Evolutionary conservation across 2,329 filamentous ascomycete genomes (phyloP).

Genomic region (Xylogone sp.): DNA sequence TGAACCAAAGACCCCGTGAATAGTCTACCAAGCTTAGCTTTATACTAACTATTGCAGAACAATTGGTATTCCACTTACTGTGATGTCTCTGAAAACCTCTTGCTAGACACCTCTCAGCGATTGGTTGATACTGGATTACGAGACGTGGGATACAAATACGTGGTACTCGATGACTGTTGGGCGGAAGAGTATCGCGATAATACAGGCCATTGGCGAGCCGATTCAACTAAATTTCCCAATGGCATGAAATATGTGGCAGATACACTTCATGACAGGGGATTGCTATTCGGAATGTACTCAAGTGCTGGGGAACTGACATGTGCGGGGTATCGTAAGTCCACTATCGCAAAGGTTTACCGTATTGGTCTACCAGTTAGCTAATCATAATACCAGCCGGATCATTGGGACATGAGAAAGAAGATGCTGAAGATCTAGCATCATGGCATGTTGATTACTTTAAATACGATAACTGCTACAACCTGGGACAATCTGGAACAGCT

Average conservation of each 20-base stretch:
- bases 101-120: constrained; percentile 41
- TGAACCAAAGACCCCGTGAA: not conserved
- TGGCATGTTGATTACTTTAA: constrained; percentile 52
- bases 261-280: constrained; percentile 38
- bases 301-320: constrained; percentile 35
- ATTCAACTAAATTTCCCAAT: constrained; percentile 40
- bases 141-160: constrained; percentile 51
- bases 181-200: constrained; percentile 31
- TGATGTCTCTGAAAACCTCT: constrained; percentile 42
- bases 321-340: constrained; percentile 22
- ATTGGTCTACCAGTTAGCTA: not conserved
- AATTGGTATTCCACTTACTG: constrained; percentile 48
- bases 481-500: constrained; percentile 38
- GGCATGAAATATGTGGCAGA: constrained; percentile 40
- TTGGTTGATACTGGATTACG: constrained; percentile 43
- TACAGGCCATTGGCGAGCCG: constrained; percentile 37
- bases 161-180: constrained; percentile 51
- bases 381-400: constrained; percentile 32
- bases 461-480: constrained; percentile 55
- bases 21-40: not conserved
- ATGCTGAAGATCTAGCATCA: constrained; percentile 46
- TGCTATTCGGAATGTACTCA: constrained; percentile 48
- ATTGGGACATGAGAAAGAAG: constrained; percentile 46
- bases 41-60: constrained; percentile 7
- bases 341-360: constrained; percentile 33